phyloP scores from a whole-genome alignment of 2,329 filamentous ascomycete genomes.

The Diaporthe velutina region DNA sequence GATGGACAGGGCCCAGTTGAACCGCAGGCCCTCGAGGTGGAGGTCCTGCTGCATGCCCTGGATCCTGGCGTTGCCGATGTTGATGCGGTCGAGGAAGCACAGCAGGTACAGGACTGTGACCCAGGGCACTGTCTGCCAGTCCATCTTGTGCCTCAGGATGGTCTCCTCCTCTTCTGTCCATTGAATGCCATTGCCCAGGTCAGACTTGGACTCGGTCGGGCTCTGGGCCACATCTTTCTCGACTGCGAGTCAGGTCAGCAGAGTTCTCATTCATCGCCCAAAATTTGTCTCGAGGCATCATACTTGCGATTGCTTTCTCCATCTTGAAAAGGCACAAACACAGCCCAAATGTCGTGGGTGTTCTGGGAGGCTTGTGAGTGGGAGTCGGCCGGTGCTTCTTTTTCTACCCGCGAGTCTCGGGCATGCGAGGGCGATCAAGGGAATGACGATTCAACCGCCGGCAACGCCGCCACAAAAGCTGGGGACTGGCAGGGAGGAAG shows the following conservation, averaged over 20 bases:
- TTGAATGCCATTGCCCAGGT: not conserved
- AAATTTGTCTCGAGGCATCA: constrained; percentile 69
- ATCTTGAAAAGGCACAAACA: constrained; percentile 68
- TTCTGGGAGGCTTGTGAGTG: not conserved
- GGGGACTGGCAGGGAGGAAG: not conserved
- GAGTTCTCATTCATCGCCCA: constrained; percentile 69
- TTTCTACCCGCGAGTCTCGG: not conserved
- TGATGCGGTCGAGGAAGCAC: constrained; percentile 80
- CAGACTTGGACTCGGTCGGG: constrained; percentile 11
- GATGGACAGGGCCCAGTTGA: constrained; percentile 76
- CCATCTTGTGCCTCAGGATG: constrained; percentile 74
- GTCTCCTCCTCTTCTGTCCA: constrained; percentile 55
- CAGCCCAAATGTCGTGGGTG: constrained; percentile 42
- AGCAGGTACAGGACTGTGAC: constrained; percentile 80
- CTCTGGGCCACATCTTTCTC: constrained; percentile 42
- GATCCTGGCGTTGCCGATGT: constrained; percentile 79
- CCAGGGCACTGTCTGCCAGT: constrained; percentile 74
- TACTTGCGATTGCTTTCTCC: constrained; percentile 69
- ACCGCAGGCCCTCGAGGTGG: constrained; percentile 71
- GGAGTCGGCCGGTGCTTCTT: not conserved
- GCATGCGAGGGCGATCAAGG: not conserved
- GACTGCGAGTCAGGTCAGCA: constrained; percentile 63
- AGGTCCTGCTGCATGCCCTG: constrained; percentile 75
- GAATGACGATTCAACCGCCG: constrained; percentile 3
- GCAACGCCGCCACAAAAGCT: not conserved